Percentiles rank a stretch among this genome's conserved stretches.
Evolutionary conservation across 352 stramenopile species (phyloP).

Genomic region (Phytophthora cactorum): DNA sequence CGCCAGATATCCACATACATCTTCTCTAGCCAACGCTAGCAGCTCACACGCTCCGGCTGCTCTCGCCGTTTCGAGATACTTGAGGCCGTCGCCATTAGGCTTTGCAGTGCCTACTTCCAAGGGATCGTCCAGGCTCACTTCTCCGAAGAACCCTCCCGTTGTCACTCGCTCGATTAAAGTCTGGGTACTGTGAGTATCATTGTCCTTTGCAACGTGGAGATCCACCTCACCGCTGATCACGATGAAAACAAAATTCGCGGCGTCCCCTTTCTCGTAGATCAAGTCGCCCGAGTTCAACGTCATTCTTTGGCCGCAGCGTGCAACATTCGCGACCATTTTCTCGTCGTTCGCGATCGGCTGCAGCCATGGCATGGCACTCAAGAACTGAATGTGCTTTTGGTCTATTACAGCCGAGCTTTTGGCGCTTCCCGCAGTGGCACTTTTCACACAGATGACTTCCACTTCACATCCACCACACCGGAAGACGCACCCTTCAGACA

Average conservation of each 20-base stretch:
- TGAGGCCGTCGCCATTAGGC: slow-evolving; percentile 21
- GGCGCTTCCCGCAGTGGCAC: not conserved
- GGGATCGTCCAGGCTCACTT: slow-evolving; percentile 48
- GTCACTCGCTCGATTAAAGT: slow-evolving; percentile 42
- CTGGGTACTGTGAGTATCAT: not conserved
- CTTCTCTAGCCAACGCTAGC: slow-evolving; percentile 57
- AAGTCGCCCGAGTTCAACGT: slow-evolving; percentile 46
- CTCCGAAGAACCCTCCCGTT: slow-evolving; percentile 65
- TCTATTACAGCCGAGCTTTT: slow-evolving; percentile 29
- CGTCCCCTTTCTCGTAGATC: slow-evolving; percentile 68
- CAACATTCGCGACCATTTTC: slow-evolving; percentile 57
- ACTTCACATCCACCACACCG: slow-evolving; percentile 62
- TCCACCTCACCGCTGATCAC: slow-evolving; percentile 60
- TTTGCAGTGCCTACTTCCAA: slow-evolving; percentile 2
- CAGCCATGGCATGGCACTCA: slow-evolving; percentile 65
- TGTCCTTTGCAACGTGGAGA: slow-evolving; percentile 16
- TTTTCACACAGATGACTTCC: slow-evolving; percentile 71
- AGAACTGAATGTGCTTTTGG: slow-evolving; percentile 45
- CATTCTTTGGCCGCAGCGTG: slow-evolving; percentile 50
- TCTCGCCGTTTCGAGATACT: slow-evolving; percentile 62
- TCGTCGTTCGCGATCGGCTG: slow-evolving; percentile 59
- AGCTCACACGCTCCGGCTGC: slow-evolving; percentile 43
- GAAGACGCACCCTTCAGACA: slow-evolving; percentile 74
- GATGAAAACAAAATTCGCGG: slow-evolving; percentile 70
- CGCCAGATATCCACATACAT: slow-evolving; percentile 64